Percentiles rank a stretch among this genome's conserved stretches.
Evolutionary conservation across 2,329 filamentous ascomycete genomes (phyloP).

Genomic region (Colletotrichum liaoningense): DNA sequence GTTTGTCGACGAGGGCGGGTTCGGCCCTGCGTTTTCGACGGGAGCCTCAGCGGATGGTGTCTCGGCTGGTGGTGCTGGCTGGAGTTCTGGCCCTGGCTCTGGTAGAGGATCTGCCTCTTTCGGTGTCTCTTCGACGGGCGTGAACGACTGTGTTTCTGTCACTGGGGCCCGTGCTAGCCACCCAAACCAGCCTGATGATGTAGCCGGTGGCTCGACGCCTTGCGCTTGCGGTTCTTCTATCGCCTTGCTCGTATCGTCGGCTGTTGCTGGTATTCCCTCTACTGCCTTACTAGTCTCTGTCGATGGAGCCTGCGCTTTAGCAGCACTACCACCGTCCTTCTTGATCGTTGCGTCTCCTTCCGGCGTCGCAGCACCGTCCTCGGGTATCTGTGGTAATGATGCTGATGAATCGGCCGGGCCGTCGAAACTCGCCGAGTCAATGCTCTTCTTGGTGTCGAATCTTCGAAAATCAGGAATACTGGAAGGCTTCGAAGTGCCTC

Average conservation of each 20-base stretch:
- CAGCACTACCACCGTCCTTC: neutral
- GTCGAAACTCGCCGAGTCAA: constrained; percentile 45
- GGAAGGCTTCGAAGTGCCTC: constrained; percentile 62
- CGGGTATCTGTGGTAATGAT: constrained; percentile 45
- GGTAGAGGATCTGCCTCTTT: constrained; percentile 33
- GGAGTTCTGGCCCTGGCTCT: constrained; percentile 10
- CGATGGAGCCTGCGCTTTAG: neutral
- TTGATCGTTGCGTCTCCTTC: neutral
- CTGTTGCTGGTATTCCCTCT: constrained; percentile 30
- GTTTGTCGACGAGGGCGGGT: constrained; percentile 41
- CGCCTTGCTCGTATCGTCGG: constrained; percentile 44
- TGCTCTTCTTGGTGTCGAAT: constrained; percentile 58
- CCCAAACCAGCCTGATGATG: constrained; percentile 64
- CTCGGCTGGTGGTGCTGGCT: constrained; percentile 14
- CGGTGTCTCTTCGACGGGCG: constrained; percentile 27
- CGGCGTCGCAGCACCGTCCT: constrained; percentile 33
- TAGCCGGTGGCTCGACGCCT: constrained; percentile 29
- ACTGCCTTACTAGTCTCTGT: neutral
- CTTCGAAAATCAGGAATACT: constrained; percentile 61
- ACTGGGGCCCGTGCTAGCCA: constrained; percentile 57
- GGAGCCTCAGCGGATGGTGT: constrained; percentile 17
- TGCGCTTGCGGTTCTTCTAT: constrained; percentile 5
- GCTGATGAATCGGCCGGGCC: constrained; percentile 44
- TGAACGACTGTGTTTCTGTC: constrained; percentile 22
- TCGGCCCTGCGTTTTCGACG: constrained; percentile 35